Conservation (phyloP, 805 yeast species). For the Starmerella tilneyi region DNA sequence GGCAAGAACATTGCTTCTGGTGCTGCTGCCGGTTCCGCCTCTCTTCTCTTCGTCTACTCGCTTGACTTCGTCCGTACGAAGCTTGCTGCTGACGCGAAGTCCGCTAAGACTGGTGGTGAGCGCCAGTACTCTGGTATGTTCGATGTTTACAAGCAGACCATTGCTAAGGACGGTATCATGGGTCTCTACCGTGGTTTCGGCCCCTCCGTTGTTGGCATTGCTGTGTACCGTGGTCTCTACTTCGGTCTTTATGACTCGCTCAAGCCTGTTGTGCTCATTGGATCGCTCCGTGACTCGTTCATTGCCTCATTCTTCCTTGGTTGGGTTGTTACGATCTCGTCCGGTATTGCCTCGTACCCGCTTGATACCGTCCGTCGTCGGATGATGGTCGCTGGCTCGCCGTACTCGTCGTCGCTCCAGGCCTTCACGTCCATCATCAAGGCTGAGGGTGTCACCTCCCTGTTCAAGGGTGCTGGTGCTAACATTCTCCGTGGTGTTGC, state of each 20-base stretch:
- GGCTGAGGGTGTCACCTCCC: conserved; percentile 78
- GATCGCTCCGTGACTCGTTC: conserved; percentile 83
- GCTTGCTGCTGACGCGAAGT: conserved; percentile 91
- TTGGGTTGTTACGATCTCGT: conserved; percentile 94
- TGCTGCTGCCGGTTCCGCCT: conserved; percentile 93
- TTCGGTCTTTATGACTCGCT: conserved; percentile 91
- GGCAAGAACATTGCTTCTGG: conserved; percentile 95
- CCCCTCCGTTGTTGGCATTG: conserved; percentile 90
- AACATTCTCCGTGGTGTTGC: conserved; percentile 98
- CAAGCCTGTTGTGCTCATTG: conserved; percentile 81
- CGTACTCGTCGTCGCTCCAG: conserved; percentile 86
- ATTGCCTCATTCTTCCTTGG: conserved; percentile 86
- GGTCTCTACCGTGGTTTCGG: conserved; percentile 98
- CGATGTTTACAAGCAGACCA: conserved; percentile 88
- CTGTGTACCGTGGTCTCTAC: conserved; percentile 96
- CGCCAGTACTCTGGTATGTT: conserved; percentile 92
- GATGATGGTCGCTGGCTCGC: conserved; percentile 98
- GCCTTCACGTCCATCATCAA: conserved; percentile 80
- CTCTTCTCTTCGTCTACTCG: conserved; percentile 81
- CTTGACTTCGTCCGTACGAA: conserved; percentile 95
- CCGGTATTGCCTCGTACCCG: conserved; percentile 95
- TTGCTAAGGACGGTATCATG: conserved; percentile 86
- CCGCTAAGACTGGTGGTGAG: conserved; percentile 55
- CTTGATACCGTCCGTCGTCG: conserved; percentile 96
- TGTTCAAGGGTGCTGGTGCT: conserved; percentile 98